A percentile compares a stretch with the other conserved stretches of the same genome.
Conservation (phyloP, 164 flowering plant genomes). For the Piper longum region DNA sequence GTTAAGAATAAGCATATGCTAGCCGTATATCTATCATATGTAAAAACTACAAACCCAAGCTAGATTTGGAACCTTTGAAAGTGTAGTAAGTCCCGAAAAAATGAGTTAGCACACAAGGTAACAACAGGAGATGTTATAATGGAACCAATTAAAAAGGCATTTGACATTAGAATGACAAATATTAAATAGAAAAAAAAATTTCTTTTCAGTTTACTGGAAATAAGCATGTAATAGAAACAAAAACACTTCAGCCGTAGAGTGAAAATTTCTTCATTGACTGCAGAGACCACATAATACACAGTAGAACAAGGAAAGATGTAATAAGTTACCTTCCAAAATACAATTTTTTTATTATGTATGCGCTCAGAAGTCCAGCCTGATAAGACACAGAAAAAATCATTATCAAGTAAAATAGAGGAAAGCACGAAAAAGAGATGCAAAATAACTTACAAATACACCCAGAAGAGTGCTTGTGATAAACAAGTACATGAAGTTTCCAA, state of each 20-base stretch:
- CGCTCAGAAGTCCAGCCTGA: conserved; percentile 85
- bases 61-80: neutral
- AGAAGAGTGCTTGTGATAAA: conserved; percentile 68
- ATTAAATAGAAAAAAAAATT: no score
- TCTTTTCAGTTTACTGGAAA: neutral
- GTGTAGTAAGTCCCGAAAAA: no score
- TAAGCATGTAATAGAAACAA: neutral
- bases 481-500: conserved; percentile 58
- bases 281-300: neutral
- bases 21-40: neutral
- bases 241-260: no score
- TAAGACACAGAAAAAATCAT: conserved; percentile 10
- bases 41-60: neutral
- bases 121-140: no score
- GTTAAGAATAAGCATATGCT: no score
- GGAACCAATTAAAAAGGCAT: neutral
- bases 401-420: neutral
- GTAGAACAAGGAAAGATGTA: neutral
- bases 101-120: no score
- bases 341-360: conserved; percentile 69
- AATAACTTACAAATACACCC: conserved; percentile 53
- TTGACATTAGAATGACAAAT: neutral
- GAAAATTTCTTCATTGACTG: neutral
- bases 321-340: conserved; percentile 23
- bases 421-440: conserved; percentile 10